These are phyloP conservation scores for Fimicolochytrium jonesii DNA, from an alignment of 192 early-diverging fungal species.

Conservation along the genomic window DNA sequence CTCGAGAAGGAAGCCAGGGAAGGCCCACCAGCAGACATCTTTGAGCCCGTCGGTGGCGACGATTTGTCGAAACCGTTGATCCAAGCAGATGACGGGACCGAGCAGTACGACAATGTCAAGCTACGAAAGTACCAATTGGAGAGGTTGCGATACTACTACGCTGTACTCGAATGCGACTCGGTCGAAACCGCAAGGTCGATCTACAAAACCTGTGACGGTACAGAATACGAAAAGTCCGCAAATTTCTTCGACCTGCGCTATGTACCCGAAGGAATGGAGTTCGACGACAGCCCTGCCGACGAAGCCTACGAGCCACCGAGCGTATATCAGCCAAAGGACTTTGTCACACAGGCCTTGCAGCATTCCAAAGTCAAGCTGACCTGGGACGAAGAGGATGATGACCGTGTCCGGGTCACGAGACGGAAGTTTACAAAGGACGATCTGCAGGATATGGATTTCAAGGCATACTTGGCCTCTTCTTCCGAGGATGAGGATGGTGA, in stretches of 20 bases:
- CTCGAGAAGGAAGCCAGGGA: constrained; percentile 64
- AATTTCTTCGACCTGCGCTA: constrained; percentile 94
- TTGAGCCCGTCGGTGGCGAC: constrained; percentile 32
- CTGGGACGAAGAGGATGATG: constrained; percentile 93
- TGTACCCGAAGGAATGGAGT: constrained; percentile 86
- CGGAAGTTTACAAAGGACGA: constrained; percentile 86
- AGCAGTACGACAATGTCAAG: constrained; percentile 77
- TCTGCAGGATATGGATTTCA: constrained; percentile 87
- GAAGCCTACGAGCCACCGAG: constrained; percentile 25
- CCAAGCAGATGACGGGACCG: constrained; percentile 51
- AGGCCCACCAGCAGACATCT: constrained; percentile 75
- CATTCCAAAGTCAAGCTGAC: constrained; percentile 91
- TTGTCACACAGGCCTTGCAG: constrained; percentile 76
- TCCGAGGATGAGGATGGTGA: constrained; percentile 58
- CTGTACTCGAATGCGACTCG: constrained; percentile 88
- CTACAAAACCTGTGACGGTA: constrained; percentile 79
- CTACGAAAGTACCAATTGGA: constrained; percentile 91
- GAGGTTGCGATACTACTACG: constrained; percentile 87
- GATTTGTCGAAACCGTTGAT: constrained; percentile 41
- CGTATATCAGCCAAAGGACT: constrained; percentile 46
- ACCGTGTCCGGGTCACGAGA: constrained; percentile 71
- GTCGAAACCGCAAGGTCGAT: constrained; percentile 77
- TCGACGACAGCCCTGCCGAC: constrained; percentile 66
- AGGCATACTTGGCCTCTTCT: constrained; percentile 76
- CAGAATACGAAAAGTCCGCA: constrained; percentile 84